Evolutionary conservation across 2,329 filamentous ascomycete genomes (phyloP).

Genomic region (Fusarium solani-melongenae): DNA sequence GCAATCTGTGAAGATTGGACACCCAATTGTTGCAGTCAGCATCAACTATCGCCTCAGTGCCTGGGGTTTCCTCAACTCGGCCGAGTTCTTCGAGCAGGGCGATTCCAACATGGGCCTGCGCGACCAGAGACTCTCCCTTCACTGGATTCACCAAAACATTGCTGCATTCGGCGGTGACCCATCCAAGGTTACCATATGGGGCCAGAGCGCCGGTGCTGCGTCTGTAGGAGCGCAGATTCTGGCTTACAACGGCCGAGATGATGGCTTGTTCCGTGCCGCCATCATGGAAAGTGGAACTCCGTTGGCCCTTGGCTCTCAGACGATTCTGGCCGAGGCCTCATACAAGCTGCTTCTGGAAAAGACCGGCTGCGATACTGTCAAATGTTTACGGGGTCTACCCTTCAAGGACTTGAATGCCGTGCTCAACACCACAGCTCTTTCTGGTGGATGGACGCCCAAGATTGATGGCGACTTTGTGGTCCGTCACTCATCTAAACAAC

Average conservation of each 20-base stretch:
- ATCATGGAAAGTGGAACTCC: conserved; percentile 24
- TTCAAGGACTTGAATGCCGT: conserved; percentile 3
- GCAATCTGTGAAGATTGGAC: conserved; percentile 51
- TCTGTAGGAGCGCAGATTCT: conserved; percentile 24
- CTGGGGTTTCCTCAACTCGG: conserved; percentile 60
- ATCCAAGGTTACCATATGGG: conserved; percentile 57
- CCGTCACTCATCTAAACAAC: conserved; percentile 1
- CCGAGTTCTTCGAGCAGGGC: conserved; percentile 51
- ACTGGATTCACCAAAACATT: conserved; percentile 63
- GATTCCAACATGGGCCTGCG: conserved; percentile 61
- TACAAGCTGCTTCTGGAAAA: conserved; percentile 8
- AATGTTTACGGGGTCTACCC: conserved; percentile 5
- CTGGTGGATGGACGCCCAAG: conserved; percentile 13
- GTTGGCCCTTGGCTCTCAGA: conserved; percentile 1
- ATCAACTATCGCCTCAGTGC: conserved; percentile 38
- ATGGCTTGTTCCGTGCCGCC: conserved; percentile 15
- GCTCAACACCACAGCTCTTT: conserved; percentile 16
- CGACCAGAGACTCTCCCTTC: conserved; percentile 59
- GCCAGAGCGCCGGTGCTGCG: conserved; percentile 20
- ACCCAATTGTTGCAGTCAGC: conserved; percentile 38
- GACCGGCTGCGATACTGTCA: conserved; percentile 1
- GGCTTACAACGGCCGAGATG: conserved; percentile 22
- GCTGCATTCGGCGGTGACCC: conserved; percentile 57
- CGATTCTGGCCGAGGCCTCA: background rate
- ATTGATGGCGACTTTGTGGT: conserved; percentile 24